phyloP scores from a whole-genome alignment of 2,329 filamentous ascomycete species.

The Diaporthe amygdali region DNA sequence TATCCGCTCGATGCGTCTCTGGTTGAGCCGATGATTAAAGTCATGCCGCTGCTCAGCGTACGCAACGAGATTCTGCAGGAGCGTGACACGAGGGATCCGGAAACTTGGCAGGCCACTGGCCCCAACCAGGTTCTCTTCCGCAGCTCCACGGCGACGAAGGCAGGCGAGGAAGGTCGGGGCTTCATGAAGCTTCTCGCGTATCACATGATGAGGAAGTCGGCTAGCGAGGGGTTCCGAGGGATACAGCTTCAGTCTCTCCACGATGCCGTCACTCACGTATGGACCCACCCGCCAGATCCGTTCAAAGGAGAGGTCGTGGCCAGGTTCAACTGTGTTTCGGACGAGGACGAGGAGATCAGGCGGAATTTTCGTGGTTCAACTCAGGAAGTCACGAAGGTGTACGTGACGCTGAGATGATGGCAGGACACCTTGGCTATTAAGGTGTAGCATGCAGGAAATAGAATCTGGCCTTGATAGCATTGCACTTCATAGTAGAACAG shows the following conservation, averaged over 20 bases:
- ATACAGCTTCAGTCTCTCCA: constrained; percentile 33
- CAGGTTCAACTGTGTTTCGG: not conserved
- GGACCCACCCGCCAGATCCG: constrained; percentile 32
- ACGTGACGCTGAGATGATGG: not conserved
- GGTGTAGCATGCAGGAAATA: not conserved
- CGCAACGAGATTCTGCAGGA: not conserved
- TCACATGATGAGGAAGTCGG: constrained; percentile 29
- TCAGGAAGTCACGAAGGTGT: not conserved
- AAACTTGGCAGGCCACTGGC: constrained; percentile 32
- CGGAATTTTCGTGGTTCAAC: not conserved
- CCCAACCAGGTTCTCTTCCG: constrained; percentile 32
- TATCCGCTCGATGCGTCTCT: constrained; percentile 22
- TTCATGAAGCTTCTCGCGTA: constrained; percentile 32
- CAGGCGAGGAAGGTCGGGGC: constrained; percentile 33
- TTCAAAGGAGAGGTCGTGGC: constrained; percentile 21
- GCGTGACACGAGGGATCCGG: constrained; percentile 31
- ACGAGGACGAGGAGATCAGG: not conserved
- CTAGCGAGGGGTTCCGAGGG: constrained; percentile 29
- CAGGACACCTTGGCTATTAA: too few species aligned
- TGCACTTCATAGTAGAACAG: too few species aligned
- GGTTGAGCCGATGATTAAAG: too few species aligned
- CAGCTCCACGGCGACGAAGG: constrained; percentile 32
- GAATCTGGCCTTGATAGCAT: too few species aligned
- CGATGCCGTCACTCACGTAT: constrained; percentile 31
- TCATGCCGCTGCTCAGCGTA: not conserved